Evolutionary conservation across 1,284 basidiomycete genomes (phyloP).

Genomic region (Trametes versicolor): DNA sequence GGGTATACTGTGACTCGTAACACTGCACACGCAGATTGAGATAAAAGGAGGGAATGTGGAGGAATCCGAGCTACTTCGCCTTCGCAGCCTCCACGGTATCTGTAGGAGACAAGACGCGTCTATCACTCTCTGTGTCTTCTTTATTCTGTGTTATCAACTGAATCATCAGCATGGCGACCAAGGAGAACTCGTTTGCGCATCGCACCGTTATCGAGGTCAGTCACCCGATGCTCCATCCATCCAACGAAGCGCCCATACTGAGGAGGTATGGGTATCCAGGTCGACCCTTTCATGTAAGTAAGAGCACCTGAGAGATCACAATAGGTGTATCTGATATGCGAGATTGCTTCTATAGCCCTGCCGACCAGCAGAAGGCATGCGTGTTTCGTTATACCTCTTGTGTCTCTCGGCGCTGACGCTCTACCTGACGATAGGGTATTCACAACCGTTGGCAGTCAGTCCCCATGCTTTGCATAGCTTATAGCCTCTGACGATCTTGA

Average conservation of each 20-base stretch:
- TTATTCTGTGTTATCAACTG: background rate
- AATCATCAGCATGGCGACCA: constrained; percentile 31
- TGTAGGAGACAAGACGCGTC: background rate
- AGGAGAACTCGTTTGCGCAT: constrained; percentile 37
- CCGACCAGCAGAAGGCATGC: constrained; percentile 68
- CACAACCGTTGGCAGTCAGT: constrained; percentile 82
- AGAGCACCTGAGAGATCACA: too few relatives aligned
- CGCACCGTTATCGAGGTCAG: constrained; percentile 47
- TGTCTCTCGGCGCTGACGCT: background rate
- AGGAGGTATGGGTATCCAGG: constrained; percentile 44
- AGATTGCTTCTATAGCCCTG: constrained; percentile 51
- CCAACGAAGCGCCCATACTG: background rate
- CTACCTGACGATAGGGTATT: constrained; percentile 53
- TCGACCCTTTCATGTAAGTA: constrained; percentile 69
- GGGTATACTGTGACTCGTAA: background rate
- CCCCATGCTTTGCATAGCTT: background rate
- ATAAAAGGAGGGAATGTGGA: constrained; percentile 5
- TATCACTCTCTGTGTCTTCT: background rate
- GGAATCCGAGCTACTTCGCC: background rate
- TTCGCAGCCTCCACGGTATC: background rate
- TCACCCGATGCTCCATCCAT: background rate
- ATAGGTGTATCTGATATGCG: background rate
- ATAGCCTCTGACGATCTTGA: background rate
- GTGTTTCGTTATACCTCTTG: background rate
- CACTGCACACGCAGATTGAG: background rate